Evolutionary conservation across 2,329 filamentous ascomycete genomes (phyloP).

Genomic region (Monilinia fructicola): DNA sequence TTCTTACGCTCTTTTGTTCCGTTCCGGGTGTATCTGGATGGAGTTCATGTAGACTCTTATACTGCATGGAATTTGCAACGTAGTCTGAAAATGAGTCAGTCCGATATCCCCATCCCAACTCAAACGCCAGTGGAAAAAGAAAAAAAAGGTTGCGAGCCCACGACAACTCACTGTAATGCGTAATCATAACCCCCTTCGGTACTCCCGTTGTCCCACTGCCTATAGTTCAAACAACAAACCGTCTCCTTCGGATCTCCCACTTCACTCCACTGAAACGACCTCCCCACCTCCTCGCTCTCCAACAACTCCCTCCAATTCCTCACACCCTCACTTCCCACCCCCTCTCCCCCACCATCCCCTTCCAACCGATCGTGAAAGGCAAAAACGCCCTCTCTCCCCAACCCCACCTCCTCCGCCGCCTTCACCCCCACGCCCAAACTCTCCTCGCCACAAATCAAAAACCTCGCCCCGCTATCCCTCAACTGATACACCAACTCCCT

Average conservation of each 20-base stretch:
- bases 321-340: conserved; percentile 45
- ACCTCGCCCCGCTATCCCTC: conserved; percentile 65
- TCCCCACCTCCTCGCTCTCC: conserved; percentile 51
- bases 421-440: conserved; percentile 63
- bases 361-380: conserved; percentile 60
- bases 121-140: neutral
- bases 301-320: conserved; percentile 66
- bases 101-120: neutral
- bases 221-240: conserved; percentile 67
- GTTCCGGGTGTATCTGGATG: conserved; percentile 58
- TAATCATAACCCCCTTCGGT: conserved; percentile 67
- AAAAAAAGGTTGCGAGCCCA: too few relatives aligned
- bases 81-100: conserved; percentile 23
- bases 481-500: conserved; percentile 76
- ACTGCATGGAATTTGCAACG: conserved; percentile 45
- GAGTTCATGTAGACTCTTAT: conserved; percentile 51
- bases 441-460: conserved; percentile 62
- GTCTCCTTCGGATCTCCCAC: conserved; percentile 43
- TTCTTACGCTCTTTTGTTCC: conserved; percentile 67
- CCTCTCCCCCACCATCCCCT: conserved; percentile 43
- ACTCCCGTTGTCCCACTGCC: conserved; percentile 77
- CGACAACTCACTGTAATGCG: conserved; percentile 62
- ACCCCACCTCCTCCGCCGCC: conserved; percentile 59
- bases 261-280: conserved; percentile 58
- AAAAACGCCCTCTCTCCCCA: conserved; percentile 59